Evolutionary conservation across 2,329 filamentous ascomycete genomes (phyloP), one percentile per base, ranked within the genome.

Genomic region (Ceratocystis albifundus): DNA sequence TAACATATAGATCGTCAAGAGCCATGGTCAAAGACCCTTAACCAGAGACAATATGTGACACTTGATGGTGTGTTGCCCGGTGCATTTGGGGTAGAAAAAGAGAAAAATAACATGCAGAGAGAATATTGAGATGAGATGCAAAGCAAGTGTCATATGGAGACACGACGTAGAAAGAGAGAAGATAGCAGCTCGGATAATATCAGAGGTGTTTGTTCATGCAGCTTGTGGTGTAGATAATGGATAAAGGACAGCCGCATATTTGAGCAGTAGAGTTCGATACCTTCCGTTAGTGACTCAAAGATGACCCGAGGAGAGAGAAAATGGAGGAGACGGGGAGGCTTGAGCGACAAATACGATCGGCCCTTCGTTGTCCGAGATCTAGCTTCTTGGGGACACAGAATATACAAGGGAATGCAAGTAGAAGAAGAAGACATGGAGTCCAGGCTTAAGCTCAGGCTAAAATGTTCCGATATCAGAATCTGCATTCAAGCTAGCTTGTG

Each of bases 331-430:
- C 25, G 20, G 36, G 55, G 32, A 36, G 20, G 55, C 22, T 30
- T 59, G 55, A n/a, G 55, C 28, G 28, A 30, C 55, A 20, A 57
- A 30, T 36, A 32, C 55, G 48, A 59, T 59, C 55, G 62, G 44
- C 62, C 62, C 62, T 10, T 48, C 53, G 28, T 4, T 28, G 36
- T 12, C 61, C 41, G 5, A 28, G 36, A 22, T 62, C 30, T 25
- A 15, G 36, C 17, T 45, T 45, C 17, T 20, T 32, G 59, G 17
- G 12, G 6, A n/a, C 4, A 44, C 17, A 57, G 30, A 15, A 53
- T 22, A n/a, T 3, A 55, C 50, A 30, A 57, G 36, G 28, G 59
- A 62, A 25, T n/a, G 36, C n/a, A 30, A 36, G n/a, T 12, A 20
- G 17, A 30, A 45, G 8, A 30, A 45, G 8, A 7, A 45, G 59